Evolutionary conservation across 2,329 filamentous ascomycete species (phyloP), one percentile per base, ranked within the genome.

Genomic region (Aspergillus pseudotamarii): DNA sequence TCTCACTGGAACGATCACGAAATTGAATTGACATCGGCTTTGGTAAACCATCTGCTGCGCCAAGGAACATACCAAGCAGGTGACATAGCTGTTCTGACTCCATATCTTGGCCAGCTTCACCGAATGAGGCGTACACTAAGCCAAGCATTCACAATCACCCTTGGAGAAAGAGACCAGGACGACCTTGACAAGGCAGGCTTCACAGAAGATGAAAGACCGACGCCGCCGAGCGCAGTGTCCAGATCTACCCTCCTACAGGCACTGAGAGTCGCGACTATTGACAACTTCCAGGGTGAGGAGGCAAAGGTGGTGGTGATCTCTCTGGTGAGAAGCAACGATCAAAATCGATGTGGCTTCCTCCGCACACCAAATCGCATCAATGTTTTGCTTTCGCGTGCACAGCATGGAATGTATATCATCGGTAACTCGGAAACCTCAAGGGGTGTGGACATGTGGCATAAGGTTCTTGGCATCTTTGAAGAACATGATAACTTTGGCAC

Each of bases 241-340:
- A 85, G 82, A 70, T 80, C 77, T 5, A 81, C 77, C 0, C 76
- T 88, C 0, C 70, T 83, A 0, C 78, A 84, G 28, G 79, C 78
- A 1, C 73, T 90, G 3, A 78, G 86, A 5, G 74, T 89, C 0
- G 88, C 89, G 0, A 92, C 89, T 0, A 84, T 92, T 0, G 89
- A 92, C 72, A 93, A 93, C 66, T 93, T 92, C 60, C 90, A 94
- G 68, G 91, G 91, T 0, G 90, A 94, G 71, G 90, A 94, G 69
- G 88, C 87, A 1, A 89, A 91, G 58, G 79, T 94, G 10, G 81
- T 94, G 0, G 80, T 94, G 3, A 79, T 93, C 0, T 91, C 88
- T 0, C 79, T 94, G 0, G 89, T 92, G 0, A 84, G 91, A 46
- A 91, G 89, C 76, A 94, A 94, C 67, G 64, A 73, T 0, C 69